Evolutionary conservation across 768 basidiomycete genomes (phyloP), one percentile per base, ranked within the genome.

Genomic region (Coprinopsis sp.): DNA sequence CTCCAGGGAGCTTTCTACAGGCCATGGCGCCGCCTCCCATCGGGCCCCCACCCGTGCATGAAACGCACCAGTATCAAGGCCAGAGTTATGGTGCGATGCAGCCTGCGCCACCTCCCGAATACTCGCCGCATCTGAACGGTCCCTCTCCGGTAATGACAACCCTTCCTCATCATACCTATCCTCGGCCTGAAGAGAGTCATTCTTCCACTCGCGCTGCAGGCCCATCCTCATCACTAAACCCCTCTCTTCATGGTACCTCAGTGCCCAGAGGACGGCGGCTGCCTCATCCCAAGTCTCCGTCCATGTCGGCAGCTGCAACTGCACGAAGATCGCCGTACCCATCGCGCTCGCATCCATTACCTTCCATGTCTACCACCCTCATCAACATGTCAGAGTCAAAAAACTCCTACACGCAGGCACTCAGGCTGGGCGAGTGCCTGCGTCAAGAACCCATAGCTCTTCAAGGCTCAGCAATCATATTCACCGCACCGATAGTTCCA

Each of bases 401-500:
- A 85, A 85, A 87, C 74, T 82, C 47, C 74, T 68, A 58, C 78
- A 83, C 84, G 84, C 84, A 84, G 84, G 82, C 77, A 83, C 74
- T 73, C 73, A 76, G 57, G 58, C 82, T 77, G 83, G 82, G 84
- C 81, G 79, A 68, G 76, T 77, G 82, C 82, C 84, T 84, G 84
- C 84, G 83, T 80, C 75, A 54, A 71, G 65, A 60, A 60, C 58
- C 51, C 58, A 59, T 43, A 51, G 57, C 54, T 57, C 64, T 39
- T 58, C 66, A 67, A 65, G 70, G 54, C 71, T 64, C 61, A 75
- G 71, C 63, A 70, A 58, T 55, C 62, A 56, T 33, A 58, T 55
- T 50, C 54, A 55, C 42, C 60, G 60, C 31, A 63, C 64, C 36
- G 51, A 38, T 42, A 18, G 16, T 12, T 19, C 37, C 38, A 8